Base-by-base conservation (phyloP, 306 rosid species). In the Oxytropis ochrocephala region DNA sequence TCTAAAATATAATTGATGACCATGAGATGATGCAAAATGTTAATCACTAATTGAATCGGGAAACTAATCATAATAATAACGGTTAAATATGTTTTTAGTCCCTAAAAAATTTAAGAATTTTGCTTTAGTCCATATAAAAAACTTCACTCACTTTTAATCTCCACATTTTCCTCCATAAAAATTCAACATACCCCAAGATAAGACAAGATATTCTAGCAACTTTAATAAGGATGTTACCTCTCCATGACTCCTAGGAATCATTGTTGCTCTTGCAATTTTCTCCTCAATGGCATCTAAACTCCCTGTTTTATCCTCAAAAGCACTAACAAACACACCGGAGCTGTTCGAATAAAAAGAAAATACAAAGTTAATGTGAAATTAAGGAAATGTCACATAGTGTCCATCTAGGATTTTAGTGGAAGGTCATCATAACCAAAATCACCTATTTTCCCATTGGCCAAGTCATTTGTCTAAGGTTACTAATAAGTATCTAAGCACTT, bases 221-320 rank as follows among this genome's bases (percentile, higher is more conserved):
- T 29, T 63, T 9, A 52, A 59, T 44, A 63, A 39, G 6, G 56
- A 78, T 59, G 70, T 44, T 86, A 93, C 97, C 97, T 93, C 97
- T 78, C 97, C 98, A 78, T 90, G 88, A 39, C 29, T 74, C 79
- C 87, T 88, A 73, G 98, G 97, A 83, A 90, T 76, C 97, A 82
- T 90, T 5, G 97, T 85, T 51, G 85, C 98, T 71, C 87, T 82
- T 7, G 96, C 89, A 86, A 93, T 90, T 85, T 86, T 93, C 81
- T 83, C 90, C 87, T 93, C 98, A 59, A 93, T 83, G 49, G 13
- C 73, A 32, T 43, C 90, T 84, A 93, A 79, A 67, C 32, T 76
- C 73, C 91, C 92, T 47, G 85, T 72, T 73, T 83, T 82, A 61
- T 93, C 98, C 83, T 86, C 91, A n/a, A 78, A 78, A 60, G 98